These are phyloP conservation scores for Ceratonia siliqua DNA, from an alignment of 306 rosid genomes.

Conservation along the genomic window DNA sequence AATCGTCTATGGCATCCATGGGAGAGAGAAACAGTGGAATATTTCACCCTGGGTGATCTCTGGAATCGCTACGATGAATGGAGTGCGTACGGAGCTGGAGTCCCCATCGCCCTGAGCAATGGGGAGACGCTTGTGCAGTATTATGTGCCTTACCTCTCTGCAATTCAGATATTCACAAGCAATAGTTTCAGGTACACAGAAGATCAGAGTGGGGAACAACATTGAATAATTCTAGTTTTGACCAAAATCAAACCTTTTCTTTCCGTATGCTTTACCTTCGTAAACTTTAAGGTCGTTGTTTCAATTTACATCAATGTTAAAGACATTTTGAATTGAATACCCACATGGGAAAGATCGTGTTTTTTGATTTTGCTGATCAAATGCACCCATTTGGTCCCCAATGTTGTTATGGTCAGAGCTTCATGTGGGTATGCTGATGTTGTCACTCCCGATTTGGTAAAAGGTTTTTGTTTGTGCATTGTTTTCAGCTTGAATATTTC, in stretches of 20 bases:
- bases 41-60: constrained; percentile 75
- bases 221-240: constrained; percentile 16
- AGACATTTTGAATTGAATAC: background rate
- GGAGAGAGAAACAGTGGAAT: constrained; percentile 85
- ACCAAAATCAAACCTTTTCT: background rate
- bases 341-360: background rate
- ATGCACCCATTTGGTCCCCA: background rate
- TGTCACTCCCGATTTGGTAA: background rate
- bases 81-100: constrained; percentile 98
- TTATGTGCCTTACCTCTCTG: constrained; percentile 97
- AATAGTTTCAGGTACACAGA: constrained; percentile 60
- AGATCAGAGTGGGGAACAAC: background rate
- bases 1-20: constrained; percentile 90
- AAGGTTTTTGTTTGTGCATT: background rate
- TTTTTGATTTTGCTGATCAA: background rate
- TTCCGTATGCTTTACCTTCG: background rate
- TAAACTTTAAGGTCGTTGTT: background rate
- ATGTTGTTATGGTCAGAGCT: constrained; percentile 9
- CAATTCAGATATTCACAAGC: constrained; percentile 87
- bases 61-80: constrained; percentile 88
- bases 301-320: background rate
- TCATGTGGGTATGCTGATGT: background rate
- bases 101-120: constrained; percentile 60
- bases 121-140: constrained; percentile 89
- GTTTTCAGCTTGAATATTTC: background rate